Percentiles rank a stretch among this genome's conserved stretches.
These are phyloP conservation scores for Rhodofomes roseus DNA, from an alignment of 1,284 basidiomycete genomes.

Conservation along the genomic window DNA sequence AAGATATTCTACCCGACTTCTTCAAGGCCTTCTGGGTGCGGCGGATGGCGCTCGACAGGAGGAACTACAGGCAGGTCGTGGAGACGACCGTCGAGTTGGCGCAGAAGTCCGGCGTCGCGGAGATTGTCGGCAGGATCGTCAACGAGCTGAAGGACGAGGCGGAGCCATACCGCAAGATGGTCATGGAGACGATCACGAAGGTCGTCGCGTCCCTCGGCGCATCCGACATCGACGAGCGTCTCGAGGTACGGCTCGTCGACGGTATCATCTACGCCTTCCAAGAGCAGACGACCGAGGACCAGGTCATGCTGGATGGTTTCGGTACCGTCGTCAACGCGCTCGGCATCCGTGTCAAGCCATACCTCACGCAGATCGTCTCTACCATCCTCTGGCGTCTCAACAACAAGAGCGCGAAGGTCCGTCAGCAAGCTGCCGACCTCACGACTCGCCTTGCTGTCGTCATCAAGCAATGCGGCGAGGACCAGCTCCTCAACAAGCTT, in stretches of 20 bases:
- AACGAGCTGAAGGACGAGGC: slow-evolving; percentile 97
- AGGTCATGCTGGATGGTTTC: slow-evolving; percentile 98
- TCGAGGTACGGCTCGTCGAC: slow-evolving; percentile 93
- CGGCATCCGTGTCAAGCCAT: slow-evolving; percentile 95
- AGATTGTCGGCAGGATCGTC: slow-evolving; percentile 93
- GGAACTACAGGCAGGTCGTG: slow-evolving; percentile 96
- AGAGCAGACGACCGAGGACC: slow-evolving; percentile 98
- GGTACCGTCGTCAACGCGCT: slow-evolving; percentile 96
- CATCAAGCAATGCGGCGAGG: slow-evolving; percentile 98
- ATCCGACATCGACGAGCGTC: slow-evolving; percentile 93
- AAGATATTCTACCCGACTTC: slow-evolving; percentile 99
- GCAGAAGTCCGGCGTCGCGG: slow-evolving; percentile 93
- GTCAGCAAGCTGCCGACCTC: slow-evolving; percentile 97
- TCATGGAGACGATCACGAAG: slow-evolving; percentile 99
- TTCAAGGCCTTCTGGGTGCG: slow-evolving; percentile 99
- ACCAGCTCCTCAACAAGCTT: slow-evolving; percentile 92
- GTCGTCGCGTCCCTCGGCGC: slow-evolving; percentile 91
- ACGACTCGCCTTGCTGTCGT: slow-evolving; percentile 94
- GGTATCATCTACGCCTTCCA: slow-evolving; percentile 99
- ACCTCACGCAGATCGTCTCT: slow-evolving; percentile 98
- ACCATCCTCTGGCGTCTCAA: slow-evolving; percentile 98
- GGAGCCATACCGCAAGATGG: slow-evolving; percentile 99
- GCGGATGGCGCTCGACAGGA: slow-evolving; percentile 94
- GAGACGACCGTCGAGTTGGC: slow-evolving; percentile 98
- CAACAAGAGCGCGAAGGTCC: slow-evolving; percentile 99